Conservation (phyloP, 179 eudicot species). For the Gypsophila paniculata region DNA sequence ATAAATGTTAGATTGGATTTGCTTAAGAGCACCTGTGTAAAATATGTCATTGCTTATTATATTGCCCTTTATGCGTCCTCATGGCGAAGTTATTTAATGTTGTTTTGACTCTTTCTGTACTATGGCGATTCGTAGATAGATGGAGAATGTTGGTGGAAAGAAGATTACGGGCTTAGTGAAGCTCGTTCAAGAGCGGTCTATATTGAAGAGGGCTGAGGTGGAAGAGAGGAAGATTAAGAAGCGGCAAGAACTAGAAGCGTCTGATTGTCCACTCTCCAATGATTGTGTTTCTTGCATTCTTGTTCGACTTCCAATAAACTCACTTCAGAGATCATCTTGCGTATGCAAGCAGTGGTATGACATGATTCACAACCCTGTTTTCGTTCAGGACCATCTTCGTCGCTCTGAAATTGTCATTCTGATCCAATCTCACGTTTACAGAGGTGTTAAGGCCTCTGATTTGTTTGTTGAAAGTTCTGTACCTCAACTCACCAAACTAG, state of each 20-base stretch:
- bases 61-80: too few relatives aligned
- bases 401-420: constrained; percentile 30
- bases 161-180: constrained; percentile 29
- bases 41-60: too few relatives aligned
- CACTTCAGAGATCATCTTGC: constrained; percentile 34
- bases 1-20: too few relatives aligned
- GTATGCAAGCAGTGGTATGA: constrained; percentile 47
- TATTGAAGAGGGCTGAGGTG: constrained; percentile 26
- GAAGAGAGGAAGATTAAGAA: constrained; percentile 25
- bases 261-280: constrained; percentile 22
- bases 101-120: neutral
- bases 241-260: constrained; percentile 12
- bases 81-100: neutral
- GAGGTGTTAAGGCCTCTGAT: constrained; percentile 3
- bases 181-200: constrained; percentile 32
- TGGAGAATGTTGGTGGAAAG: constrained; percentile 17
- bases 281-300: constrained; percentile 41
- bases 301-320: constrained; percentile 41
- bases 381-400: constrained; percentile 32
- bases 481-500: neutral
- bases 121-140: constrained; percentile 4
- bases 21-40: too few relatives aligned
- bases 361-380: constrained; percentile 29
- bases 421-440: constrained; percentile 14
- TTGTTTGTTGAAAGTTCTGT: constrained; percentile 14